Conservation (phyloP, 2,329 filamentous ascomycete genomes). For the Colletotrichum karsti region DNA sequence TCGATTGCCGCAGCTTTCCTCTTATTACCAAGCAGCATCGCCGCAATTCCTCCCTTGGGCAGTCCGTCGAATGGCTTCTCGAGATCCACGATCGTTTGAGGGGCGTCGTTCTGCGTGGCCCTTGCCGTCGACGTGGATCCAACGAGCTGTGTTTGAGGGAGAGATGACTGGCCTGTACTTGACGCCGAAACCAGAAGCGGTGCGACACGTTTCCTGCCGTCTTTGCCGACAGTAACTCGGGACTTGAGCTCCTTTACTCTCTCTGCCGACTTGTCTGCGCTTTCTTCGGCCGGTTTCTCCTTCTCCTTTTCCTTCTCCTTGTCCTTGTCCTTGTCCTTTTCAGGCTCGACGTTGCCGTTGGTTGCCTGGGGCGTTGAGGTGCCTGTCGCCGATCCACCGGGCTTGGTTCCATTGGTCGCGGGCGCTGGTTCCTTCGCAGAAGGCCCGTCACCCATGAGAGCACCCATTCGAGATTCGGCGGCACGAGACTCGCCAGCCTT, state of each 20-base stretch:
- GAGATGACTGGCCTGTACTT: conserved; percentile 84
- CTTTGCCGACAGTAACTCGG: conserved; percentile 92
- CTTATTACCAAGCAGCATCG: conserved; percentile 92
- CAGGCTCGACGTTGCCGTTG: conserved; percentile 46
- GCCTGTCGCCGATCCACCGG: conserved; percentile 38
- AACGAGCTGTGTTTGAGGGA: conserved; percentile 89
- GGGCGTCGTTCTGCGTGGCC: conserved; percentile 72
- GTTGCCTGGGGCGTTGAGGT: conserved; percentile 46
- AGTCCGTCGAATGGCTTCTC: conserved; percentile 94
- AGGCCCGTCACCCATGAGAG: conserved; percentile 89
- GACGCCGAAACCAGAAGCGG: conserved; percentile 92
- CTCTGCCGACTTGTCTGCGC: conserved; percentile 61
- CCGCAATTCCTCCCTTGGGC: conserved; percentile 86
- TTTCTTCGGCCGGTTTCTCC: conserved; percentile 50
- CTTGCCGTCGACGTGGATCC: conserved; percentile 73
- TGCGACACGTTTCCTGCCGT: conserved; percentile 95
- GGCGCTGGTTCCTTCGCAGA: conserved; percentile 58
- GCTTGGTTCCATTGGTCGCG: conserved; percentile 62
- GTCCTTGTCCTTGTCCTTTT: conserved; percentile 41
- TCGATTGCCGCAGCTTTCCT: conserved; percentile 80
- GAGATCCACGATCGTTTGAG: conserved; percentile 86
- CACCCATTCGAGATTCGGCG: conserved; percentile 95
- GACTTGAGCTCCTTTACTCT: conserved; percentile 77
- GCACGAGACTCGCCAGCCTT: conserved; percentile 90
- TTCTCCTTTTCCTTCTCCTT: conserved; percentile 43